A percentile compares a stretch with the other conserved stretches of the same genome.
Evolutionary conservation across 2,329 filamentous ascomycete species (phyloP).

Genomic region (Microdochium bolleyi): DNA sequence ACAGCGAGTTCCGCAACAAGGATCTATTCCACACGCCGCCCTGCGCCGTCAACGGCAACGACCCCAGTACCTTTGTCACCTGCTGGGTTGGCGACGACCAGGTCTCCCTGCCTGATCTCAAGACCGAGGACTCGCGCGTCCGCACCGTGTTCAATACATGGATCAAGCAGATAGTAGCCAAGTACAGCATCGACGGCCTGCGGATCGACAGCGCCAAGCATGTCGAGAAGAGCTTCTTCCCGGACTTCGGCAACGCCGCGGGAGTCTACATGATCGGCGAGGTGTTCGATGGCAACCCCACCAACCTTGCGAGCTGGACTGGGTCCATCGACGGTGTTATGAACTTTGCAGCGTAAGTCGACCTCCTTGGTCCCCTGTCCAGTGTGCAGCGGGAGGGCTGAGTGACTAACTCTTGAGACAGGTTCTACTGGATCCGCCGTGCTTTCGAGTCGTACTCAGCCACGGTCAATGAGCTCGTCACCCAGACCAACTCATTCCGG

Average conservation of each 20-base stretch:
- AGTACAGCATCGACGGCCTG: conserved; percentile 45
- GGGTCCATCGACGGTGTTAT: conserved; percentile 36
- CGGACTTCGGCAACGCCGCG: conserved; percentile 31
- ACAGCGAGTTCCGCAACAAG: conserved; percentile 4
- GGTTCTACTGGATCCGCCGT: conserved; percentile 14
- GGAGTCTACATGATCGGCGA: conserved; percentile 43
- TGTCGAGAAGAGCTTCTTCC: conserved; percentile 39
- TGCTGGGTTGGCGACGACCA: conserved; percentile 43
- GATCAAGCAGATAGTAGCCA: conserved; percentile 36
- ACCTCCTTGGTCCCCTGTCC: neutral
- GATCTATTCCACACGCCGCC: conserved; percentile 13
- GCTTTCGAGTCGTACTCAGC: conserved; percentile 17
- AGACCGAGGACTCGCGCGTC: conserved; percentile 33
- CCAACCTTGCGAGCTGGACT: conserved; percentile 35
- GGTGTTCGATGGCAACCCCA: conserved; percentile 37
- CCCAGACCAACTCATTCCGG: conserved; percentile 14
- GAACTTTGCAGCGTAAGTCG: conserved; percentile 38
- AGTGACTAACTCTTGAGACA: neutral
- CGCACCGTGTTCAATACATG: conserved; percentile 35
- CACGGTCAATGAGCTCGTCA: conserved; percentile 25
- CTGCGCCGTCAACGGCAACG: conserved; percentile 42
- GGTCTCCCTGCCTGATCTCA: conserved; percentile 35
- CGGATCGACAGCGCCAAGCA: conserved; percentile 41
- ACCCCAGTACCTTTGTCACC: conserved; percentile 28
- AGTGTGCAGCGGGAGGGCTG: too few relatives aligned